These are phyloP conservation scores for Dianthus caryophyllus DNA, from an alignment of 148 eudicot species.

Conservation along the genomic window DNA sequence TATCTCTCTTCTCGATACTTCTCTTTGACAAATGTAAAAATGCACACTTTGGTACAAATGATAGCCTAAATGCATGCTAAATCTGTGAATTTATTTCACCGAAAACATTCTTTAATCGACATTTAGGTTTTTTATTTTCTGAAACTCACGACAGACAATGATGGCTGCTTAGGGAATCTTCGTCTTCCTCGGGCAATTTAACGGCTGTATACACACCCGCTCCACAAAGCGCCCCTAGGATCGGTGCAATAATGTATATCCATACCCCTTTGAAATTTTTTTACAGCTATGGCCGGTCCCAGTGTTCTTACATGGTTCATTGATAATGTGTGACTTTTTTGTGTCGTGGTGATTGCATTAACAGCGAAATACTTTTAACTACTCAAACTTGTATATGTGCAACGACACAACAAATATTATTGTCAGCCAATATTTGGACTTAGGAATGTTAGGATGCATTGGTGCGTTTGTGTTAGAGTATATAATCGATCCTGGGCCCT, in stretches of 20 bases:
- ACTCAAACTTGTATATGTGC: too few relatives aligned
- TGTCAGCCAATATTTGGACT: too few relatives aligned
- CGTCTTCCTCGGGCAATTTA: constrained; percentile 66
- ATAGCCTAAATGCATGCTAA: not conserved
- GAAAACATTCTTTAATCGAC: not conserved
- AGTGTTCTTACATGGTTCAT: constrained; percentile 97
- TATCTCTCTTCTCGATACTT: not conserved
- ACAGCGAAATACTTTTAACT: too few relatives aligned
- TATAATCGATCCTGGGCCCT: too few relatives aligned
- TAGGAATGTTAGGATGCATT: too few relatives aligned
- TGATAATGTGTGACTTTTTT: too few relatives aligned
- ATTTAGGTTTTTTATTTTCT: constrained; percentile 36
- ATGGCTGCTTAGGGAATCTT: constrained; percentile 39
- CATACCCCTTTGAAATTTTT: constrained; percentile 74
- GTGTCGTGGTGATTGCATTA: too few relatives aligned
- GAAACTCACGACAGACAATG: constrained; percentile 46
- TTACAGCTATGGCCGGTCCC: constrained; percentile 91
- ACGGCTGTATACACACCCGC: constrained; percentile 80
- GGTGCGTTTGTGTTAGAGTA: too few relatives aligned
- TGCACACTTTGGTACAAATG: constrained; percentile 1
- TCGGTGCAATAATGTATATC: constrained; percentile 81
- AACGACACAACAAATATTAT: too few relatives aligned
- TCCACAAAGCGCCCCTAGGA: constrained; percentile 84
- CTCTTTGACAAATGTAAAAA: not conserved
- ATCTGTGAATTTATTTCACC: constrained; percentile 1